Percentiles rank a stretch among this genome's conserved stretches.
These are phyloP conservation scores for Trametes punicea DNA, from an alignment of 768 basidiomycete genomes.

Conservation along the genomic window DNA sequence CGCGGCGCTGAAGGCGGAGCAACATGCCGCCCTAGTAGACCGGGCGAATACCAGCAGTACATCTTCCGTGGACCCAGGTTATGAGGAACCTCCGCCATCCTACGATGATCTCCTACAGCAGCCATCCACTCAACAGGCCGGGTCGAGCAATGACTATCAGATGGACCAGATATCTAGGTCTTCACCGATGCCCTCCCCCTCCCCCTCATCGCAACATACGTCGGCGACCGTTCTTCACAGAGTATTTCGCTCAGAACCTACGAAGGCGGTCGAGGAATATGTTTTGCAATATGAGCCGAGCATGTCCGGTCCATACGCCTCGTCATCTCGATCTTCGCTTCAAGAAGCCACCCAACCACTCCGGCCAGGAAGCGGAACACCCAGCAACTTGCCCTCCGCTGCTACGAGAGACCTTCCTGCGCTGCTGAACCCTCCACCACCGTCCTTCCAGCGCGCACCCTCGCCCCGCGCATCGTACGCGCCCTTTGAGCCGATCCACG, in stretches of 20 bases:
- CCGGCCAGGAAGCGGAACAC: background rate
- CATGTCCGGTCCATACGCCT: too few species aligned
- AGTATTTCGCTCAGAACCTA: too few species aligned
- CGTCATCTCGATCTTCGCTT: too few species aligned
- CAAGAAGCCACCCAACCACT: too few species aligned
- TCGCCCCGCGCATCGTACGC: slow-evolving; percentile 14
- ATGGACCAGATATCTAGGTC: too few species aligned
- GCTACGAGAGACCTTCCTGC: background rate
- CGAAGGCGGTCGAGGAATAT: too few species aligned
- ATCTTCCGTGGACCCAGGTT: background rate
- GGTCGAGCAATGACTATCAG: too few species aligned
- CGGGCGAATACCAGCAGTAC: background rate
- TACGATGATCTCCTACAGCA: background rate
- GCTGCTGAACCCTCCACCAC: slow-evolving; percentile 21
- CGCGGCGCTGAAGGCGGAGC: background rate
- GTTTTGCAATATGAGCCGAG: too few species aligned
- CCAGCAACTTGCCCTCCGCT: background rate
- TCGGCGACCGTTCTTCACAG: too few species aligned
- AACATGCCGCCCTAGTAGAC: background rate
- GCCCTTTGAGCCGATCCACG: slow-evolving; percentile 33
- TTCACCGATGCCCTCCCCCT: too few species aligned
- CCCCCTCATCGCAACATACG: too few species aligned
- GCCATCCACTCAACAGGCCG: too few species aligned
- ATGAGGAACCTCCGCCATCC: background rate
- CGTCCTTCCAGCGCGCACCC: slow-evolving; percentile 24